Evolutionary conservation across 331 rosid genomes (phyloP).

Genomic region (Rhamnella rubrinervis): DNA sequence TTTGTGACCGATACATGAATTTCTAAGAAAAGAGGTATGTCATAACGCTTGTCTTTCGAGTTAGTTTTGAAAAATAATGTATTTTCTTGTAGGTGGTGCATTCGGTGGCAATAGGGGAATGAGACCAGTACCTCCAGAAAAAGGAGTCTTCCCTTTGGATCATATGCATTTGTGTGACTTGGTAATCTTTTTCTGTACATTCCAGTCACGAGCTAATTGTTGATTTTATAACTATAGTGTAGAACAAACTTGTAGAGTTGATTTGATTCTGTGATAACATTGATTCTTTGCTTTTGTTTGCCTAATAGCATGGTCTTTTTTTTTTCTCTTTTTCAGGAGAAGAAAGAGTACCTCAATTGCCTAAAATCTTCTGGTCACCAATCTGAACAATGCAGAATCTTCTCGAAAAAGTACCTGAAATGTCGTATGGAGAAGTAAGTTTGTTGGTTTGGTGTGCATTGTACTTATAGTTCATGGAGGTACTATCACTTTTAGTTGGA

Average conservation of each 20-base stretch:
- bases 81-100: conserved; percentile 68
- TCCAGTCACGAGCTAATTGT: not conserved
- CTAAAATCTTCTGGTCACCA: conserved; percentile 63
- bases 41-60: not conserved
- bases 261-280: not conserved
- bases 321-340: conserved; percentile 58
- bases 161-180: conserved; percentile 91
- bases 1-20: no score
- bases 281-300: not conserved
- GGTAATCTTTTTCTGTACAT: conserved; percentile 35
- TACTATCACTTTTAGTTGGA: not conserved
- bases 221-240: not conserved
- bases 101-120: conserved; percentile 95
- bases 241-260: conserved; percentile 1
- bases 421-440: conserved; percentile 95
- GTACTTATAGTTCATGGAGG: not conserved
- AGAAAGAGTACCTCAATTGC: conserved; percentile 74
- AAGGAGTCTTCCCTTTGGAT: conserved; percentile 94
- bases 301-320: no score
- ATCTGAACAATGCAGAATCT: conserved; percentile 76
- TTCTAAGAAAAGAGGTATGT: no score
- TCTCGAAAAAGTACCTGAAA: conserved; percentile 75
- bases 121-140: conserved; percentile 93
- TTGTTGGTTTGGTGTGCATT: conserved; percentile 2
- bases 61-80: not conserved